A percentile compares a stretch with the other conserved stretches of the same genome.
Conservation (phyloP, 371 early-diverging fungal genomes). For the Mortierella sp. region DNA sequence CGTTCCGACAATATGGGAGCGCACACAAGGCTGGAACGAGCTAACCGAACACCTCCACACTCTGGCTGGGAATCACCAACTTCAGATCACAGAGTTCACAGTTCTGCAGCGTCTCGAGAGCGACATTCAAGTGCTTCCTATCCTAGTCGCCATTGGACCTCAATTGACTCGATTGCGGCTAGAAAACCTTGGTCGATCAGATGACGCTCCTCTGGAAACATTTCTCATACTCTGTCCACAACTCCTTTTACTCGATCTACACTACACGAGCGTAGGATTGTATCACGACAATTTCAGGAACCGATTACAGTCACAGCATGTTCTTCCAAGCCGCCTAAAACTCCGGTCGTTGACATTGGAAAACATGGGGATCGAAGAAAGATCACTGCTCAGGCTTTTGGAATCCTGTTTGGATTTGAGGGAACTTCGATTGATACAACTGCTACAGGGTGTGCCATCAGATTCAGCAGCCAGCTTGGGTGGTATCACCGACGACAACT, state of each 20-base stretch:
- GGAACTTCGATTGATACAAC: conserved; percentile 1
- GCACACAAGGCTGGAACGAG: too few relatives aligned
- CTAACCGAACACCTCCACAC: too few relatives aligned
- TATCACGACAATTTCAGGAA: not conserved
- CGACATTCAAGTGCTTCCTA: not conserved
- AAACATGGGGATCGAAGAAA: not conserved
- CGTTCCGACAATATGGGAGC: too few relatives aligned
- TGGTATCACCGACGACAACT: not conserved
- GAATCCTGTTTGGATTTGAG: not conserved
- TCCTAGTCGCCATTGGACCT: not conserved
- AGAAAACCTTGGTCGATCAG: not conserved
- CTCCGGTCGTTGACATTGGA: not conserved
- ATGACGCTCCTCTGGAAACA: not conserved
- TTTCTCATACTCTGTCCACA: conserved; percentile 1
- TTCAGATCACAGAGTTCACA: too few relatives aligned
- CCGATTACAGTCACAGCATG: not conserved
- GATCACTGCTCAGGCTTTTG: not conserved
- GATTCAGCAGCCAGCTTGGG: too few relatives aligned
- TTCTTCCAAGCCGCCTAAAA: not conserved
- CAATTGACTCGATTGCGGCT: not conserved
- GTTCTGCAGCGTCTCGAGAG: too few relatives aligned
- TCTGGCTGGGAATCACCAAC: too few relatives aligned
- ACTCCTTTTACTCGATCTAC: not conserved
- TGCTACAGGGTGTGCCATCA: too few relatives aligned
- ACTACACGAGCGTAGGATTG: not conserved